A percentile compares a stretch with the other conserved stretches of the same genome.
phyloP scores from a whole-genome alignment of 2,329 filamentous ascomycete species.

The Talaromyces rugulosus region DNA sequence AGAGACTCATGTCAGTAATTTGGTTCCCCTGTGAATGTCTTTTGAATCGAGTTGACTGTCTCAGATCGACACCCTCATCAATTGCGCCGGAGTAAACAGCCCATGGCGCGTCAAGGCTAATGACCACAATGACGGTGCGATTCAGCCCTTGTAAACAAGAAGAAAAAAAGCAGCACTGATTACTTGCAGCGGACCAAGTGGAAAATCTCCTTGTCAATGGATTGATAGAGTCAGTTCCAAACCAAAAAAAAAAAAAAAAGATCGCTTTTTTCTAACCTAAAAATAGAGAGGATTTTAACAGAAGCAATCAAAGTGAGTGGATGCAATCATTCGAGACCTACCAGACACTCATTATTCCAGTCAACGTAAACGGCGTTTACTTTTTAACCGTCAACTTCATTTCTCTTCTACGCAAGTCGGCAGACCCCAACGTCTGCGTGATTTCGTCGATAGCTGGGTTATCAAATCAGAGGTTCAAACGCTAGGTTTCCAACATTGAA shows the following conservation, averaged over 20 bases:
- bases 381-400: constrained; percentile 23
- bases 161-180: neutral
- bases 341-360: constrained; percentile 9
- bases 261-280: neutral
- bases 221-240: constrained; percentile 8
- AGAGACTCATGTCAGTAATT: constrained; percentile 17
- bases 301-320: constrained; percentile 9
- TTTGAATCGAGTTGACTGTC: neutral
- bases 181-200: constrained; percentile 10
- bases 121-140: constrained; percentile 11
- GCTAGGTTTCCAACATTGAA: neutral
- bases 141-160: neutral
- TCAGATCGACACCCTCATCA: constrained; percentile 21
- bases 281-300: constrained; percentile 6
- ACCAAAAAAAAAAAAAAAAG: neutral
- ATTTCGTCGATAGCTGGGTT: constrained; percentile 24
- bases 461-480: constrained; percentile 18
- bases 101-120: constrained; percentile 3
- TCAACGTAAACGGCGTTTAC: constrained; percentile 26
- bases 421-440: constrained; percentile 22
- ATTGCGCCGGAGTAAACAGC: constrained; percentile 22
- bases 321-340: neutral
- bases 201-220: constrained; percentile 13
- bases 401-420: constrained; percentile 22
- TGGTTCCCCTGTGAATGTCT: neutral